Evolutionary conservation across 208 protist species (phyloP).

Genomic region (Acanthamoeba healyi): DNA sequence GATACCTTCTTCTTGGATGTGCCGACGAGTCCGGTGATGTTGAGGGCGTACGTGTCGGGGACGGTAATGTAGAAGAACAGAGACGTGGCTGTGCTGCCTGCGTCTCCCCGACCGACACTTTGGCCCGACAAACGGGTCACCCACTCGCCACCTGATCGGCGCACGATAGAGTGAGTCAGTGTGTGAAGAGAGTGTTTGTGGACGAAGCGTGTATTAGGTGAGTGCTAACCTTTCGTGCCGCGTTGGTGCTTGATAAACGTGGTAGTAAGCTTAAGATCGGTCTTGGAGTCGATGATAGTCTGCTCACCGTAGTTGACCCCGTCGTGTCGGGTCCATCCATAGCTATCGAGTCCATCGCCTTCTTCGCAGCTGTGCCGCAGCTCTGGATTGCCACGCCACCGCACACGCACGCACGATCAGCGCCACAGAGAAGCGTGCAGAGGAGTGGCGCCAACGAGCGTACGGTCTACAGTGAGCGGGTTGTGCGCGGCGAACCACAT

Average conservation of each 20-base stretch:
- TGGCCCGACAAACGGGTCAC: slow-evolving; percentile 39
- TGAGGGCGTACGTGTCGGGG: slow-evolving; percentile 17
- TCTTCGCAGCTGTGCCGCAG: slow-evolving; percentile 82
- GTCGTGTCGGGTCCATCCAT: slow-evolving; percentile 86
- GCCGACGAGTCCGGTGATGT: neutral
- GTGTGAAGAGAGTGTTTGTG: neutral
- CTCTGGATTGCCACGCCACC: neutral
- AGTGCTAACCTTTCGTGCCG: neutral
- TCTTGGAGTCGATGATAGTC: slow-evolving; percentile 77
- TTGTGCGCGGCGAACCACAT: slow-evolving; percentile 81
- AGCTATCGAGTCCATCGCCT: slow-evolving; percentile 75
- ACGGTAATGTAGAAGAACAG: slow-evolving; percentile 68
- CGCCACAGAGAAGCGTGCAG: neutral
- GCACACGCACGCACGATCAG: neutral
- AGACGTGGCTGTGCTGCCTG: neutral
- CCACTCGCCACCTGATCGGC: slow-evolving; percentile 22
- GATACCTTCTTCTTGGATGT: slow-evolving; percentile 20
- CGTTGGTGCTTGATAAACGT: slow-evolving; percentile 46
- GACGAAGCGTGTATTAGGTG: neutral
- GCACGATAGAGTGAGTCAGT: neutral
- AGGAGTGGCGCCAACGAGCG: neutral
- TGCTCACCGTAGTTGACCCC: slow-evolving; percentile 83
- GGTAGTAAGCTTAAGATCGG: slow-evolving; percentile 65
- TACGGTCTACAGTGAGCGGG: slow-evolving; percentile 17
- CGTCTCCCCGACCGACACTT: neutral